Percentiles rank a stretch among this genome's conserved stretches.
Evolutionary conservation across 2,329 filamentous ascomycete genomes (phyloP).

Genomic region (Xylogone sp.): DNA sequence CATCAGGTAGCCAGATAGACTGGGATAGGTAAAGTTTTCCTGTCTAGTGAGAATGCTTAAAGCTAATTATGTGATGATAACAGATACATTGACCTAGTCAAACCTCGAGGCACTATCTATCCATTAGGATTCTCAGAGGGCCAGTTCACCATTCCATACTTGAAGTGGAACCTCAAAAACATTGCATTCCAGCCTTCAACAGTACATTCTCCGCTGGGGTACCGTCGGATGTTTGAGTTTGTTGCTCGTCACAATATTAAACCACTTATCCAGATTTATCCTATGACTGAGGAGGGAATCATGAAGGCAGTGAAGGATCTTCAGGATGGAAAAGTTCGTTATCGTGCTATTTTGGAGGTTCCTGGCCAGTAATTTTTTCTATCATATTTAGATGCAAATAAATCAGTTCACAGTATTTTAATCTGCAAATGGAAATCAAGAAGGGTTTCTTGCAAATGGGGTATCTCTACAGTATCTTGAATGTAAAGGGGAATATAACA

Average conservation of each 20-base stretch:
- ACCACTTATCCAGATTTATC: slow-evolving; percentile 15
- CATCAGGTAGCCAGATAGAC: slow-evolving; percentile 13
- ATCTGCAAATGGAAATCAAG: too few species aligned
- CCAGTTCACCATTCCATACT: slow-evolving; percentile 50
- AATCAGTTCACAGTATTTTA: too few species aligned
- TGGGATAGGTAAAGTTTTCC: background rate
- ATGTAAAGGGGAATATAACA: too few species aligned
- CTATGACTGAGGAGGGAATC: slow-evolving; percentile 13
- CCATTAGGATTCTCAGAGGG: slow-evolving; percentile 51
- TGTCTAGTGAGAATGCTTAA: background rate
- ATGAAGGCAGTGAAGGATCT: slow-evolving; percentile 9
- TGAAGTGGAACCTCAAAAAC: slow-evolving; percentile 35
- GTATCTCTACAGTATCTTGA: too few species aligned
- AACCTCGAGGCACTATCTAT: slow-evolving; percentile 43
- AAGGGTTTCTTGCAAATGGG: too few species aligned
- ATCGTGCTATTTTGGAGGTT: slow-evolving; percentile 9
- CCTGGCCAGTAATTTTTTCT: too few species aligned
- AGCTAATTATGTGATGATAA: background rate
- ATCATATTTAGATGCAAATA: too few species aligned
- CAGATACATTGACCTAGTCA: slow-evolving; percentile 26
- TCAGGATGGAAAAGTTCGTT: slow-evolving; percentile 11
- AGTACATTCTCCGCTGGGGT: background rate
- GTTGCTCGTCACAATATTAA: slow-evolving; percentile 13
- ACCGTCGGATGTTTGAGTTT: slow-evolving; percentile 1
- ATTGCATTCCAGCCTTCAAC: slow-evolving; percentile 26